Base-by-base conservation (phyloP, 1,284 basidiomycete species). In the Boletellus deceptivus region DNA sequence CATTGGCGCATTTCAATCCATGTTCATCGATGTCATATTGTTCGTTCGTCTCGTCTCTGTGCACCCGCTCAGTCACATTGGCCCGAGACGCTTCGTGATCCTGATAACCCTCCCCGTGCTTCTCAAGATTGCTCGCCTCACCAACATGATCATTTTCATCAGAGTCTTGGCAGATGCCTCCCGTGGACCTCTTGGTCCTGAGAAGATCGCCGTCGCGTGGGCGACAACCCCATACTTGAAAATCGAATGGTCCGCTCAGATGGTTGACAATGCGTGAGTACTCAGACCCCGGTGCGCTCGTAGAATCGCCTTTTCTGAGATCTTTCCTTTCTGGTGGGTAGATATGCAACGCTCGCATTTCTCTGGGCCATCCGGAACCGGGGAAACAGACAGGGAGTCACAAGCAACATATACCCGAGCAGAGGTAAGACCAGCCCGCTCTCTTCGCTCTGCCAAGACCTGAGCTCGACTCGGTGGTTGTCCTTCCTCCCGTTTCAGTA, bases 241-340 rank as follows among this genome's bases (percentile, higher is more conserved):
- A 45, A 68, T 70, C 2, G 69, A 68, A 50, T 71, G 69, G 69
- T 58, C 54, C n/a, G 49, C 58, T 16, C 67, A 68, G 50, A 29
- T 67, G 38, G 45, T 59, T 4, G 65, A 70, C 43, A 70, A 70
- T 17, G 54, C 56, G 66, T 68, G 36, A 52, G 66, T 49, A 9
- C 5, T 13, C 1, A 18, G 25, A 25, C 11, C 29, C 42, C 4
- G 22, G 14, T 13, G 4, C 29, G 6, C 2, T n/a, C 1, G 9
- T 4, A 1, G 18, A 14, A 20, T 29, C 11, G 5, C 25, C 33
- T 14, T 11, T 45, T 31, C 35, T 44, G 33, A 50, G 47, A 40
- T 17, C 3, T 31, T 13, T 31, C 29, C 13, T 31, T 14, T 14
- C 29, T 31, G 29, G 17, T n/a, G 17, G 25, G 13, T 17, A 63